These are phyloP conservation scores for Maudiozyma serrabonitensis DNA, from an alignment of 805 yeast genomes.

Conservation along the genomic window DNA sequence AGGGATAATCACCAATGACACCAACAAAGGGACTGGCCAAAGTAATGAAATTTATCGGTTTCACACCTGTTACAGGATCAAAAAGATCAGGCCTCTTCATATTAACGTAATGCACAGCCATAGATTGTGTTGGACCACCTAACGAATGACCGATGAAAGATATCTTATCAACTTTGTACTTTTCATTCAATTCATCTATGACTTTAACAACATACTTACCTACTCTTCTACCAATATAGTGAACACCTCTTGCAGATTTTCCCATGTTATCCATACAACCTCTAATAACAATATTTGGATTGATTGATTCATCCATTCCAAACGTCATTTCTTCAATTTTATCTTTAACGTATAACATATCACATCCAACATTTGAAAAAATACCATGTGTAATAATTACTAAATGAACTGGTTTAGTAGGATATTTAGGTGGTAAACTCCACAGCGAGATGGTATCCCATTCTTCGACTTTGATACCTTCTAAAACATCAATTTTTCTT, in stretches of 20 bases:
- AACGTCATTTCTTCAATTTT: constrained; percentile 42
- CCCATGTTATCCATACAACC: constrained; percentile 81
- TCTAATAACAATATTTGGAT: constrained; percentile 59
- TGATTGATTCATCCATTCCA: constrained; percentile 10
- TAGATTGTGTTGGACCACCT: constrained; percentile 88
- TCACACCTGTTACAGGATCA: constrained; percentile 29
- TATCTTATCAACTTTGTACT: constrained; percentile 43
- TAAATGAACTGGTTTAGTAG: constrained; percentile 59
- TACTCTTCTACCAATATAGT: constrained; percentile 70
- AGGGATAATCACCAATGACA: constrained; percentile 78
- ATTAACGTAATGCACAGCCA: constrained; percentile 72
- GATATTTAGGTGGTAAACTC: constrained; percentile 51
- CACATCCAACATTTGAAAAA: constrained; percentile 83
- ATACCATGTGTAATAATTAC: constrained; percentile 87
- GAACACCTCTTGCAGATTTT: constrained; percentile 81
- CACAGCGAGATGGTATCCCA: constrained; percentile 63
- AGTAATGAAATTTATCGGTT: constrained; percentile 71
- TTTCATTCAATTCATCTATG: constrained; percentile 37
- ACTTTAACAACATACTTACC: constrained; percentile 51
- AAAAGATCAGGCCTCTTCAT: constrained; percentile 61
- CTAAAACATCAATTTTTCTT: constrained; percentile 1
- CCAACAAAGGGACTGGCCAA: constrained; percentile 88
- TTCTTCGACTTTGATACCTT: constrained; percentile 22
- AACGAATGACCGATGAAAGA: constrained; percentile 90
- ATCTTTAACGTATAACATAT: constrained; percentile 81